Conservation (phyloP, 495 filamentous ascomycete species). For the Neurospora sp. region DNA sequence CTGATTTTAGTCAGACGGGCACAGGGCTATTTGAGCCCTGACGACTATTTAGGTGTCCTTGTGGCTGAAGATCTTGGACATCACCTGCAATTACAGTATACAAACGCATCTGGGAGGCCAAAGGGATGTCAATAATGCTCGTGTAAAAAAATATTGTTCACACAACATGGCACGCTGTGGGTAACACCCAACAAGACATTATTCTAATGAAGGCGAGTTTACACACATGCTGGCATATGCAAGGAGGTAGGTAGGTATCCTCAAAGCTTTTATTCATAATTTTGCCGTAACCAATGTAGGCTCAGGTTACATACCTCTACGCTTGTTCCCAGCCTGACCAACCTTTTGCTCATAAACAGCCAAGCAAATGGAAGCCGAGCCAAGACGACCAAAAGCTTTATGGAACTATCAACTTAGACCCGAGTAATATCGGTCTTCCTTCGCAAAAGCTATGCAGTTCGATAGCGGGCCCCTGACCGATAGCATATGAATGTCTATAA, state of each 20-base stretch:
- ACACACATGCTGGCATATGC: neutral
- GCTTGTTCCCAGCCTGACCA: neutral
- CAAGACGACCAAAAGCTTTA: neutral
- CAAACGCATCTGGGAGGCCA: too few relatives aligned
- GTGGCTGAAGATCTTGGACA: too few relatives aligned
- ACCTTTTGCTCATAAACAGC: neutral
- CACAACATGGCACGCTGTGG: too few relatives aligned
- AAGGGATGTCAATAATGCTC: too few relatives aligned
- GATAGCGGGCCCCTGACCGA: neutral
- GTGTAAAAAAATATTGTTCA: too few relatives aligned
- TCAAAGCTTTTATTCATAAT: neutral
- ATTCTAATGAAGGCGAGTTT: neutral
- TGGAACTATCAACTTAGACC: neutral
- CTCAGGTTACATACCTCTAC: neutral
- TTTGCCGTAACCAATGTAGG: neutral
- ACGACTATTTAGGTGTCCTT: too few relatives aligned
- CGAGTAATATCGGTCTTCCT: neutral
- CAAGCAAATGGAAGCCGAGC: neutral
- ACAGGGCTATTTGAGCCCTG: too few relatives aligned
- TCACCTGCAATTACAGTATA: too few relatives aligned
- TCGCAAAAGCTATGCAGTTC: neutral
- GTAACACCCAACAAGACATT: too few relatives aligned
- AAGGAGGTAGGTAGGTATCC: neutral
- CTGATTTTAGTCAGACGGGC: too few relatives aligned
- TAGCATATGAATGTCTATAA: neutral